Base-by-base conservation (phyloP, 768 basidiomycete genomes). In the Lentinula edodes region DNA sequence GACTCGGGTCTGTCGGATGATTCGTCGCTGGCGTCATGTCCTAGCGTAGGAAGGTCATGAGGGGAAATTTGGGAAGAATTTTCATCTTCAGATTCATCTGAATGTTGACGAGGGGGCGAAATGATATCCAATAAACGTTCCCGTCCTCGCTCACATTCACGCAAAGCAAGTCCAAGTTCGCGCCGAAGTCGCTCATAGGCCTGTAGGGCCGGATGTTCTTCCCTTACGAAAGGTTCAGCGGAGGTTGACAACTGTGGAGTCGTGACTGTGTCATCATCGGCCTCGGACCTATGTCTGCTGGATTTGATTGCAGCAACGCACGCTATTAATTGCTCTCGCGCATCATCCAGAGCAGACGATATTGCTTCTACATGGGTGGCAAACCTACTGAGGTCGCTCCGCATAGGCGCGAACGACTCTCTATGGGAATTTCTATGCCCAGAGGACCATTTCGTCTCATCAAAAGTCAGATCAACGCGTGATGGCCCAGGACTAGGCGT, bases 111-210 rank as follows among this genome's bases (percentile, higher is more conserved):
- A 4, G 75, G 73, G 0, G 85, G 85, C n/a, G 76, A 69, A 3
- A 90, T 71, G 58, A 88, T 73, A 54, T 84, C 81, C 1, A 87
- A 65, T 36, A 93, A 74, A 16, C 81, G 80, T 43, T 84, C 87
- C 16, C 88, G 77, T 0, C 91, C 91, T 7, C 91, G 82, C 71
- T 93, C 91, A 68, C 90, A 93, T 67, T 93, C 92, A 6, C 91
- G 76, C 35, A 93, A 73, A 0, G 90, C 91, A 23, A 88, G 72
- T 7, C 91, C 92, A 7, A 94, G 80, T 66, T 93, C 90, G 5
- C 85, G 80, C 10, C 91, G 81, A 15, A 93, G 76, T 0, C 86
- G 77, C 60, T 93, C 92, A 69, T 91, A 93, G 6, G 89, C 86
- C 55, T 80, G 82, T 35, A 93, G 65, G 1, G 88, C 85, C 1